A percentile compares a stretch with the other conserved stretches of the same genome.
Evolutionary conservation across 2,329 filamentous ascomycete species (phyloP).

Genomic region (Diaporthe ampelina): DNA sequence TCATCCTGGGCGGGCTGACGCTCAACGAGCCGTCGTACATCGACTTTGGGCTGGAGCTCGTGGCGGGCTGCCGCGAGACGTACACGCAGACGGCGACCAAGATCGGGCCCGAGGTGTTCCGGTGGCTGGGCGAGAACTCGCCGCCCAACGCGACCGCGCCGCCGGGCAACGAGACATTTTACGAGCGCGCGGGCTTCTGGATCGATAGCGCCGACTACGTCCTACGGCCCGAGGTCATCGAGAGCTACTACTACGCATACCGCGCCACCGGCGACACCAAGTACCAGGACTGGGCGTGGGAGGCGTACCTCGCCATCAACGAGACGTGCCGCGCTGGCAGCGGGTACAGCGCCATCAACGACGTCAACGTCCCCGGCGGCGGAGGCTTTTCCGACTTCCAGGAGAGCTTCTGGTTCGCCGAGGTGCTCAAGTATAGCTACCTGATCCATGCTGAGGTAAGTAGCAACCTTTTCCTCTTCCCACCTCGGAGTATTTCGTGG

Average conservation of each 20-base stretch:
- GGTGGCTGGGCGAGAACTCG: conserved; percentile 66
- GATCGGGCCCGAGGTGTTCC: conserved; percentile 83
- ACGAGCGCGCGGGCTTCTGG: conserved; percentile 78
- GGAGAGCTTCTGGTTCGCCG: conserved; percentile 91
- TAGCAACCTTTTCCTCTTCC: conserved; percentile 9
- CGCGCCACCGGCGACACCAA: conserved; percentile 80
- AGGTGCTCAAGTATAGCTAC: conserved; percentile 88
- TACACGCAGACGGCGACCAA: conserved; percentile 77
- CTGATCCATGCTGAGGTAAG: conserved; percentile 71
- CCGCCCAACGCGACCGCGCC: conserved; percentile 57
- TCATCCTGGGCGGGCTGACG: conserved; percentile 83
- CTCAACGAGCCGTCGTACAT: conserved; percentile 76
- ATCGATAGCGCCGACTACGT: conserved; percentile 73
- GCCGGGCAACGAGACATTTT: conserved; percentile 68
- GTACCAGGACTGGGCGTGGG: conserved; percentile 90
- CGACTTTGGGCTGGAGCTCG: conserved; percentile 80
- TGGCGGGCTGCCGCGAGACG: conserved; percentile 80
- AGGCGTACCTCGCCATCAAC: conserved; percentile 79
- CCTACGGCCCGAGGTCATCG: conserved; percentile 84
- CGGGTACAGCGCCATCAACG: conserved; percentile 74
- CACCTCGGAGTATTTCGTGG: no score
- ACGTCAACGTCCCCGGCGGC: conserved; percentile 76
- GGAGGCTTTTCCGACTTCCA: conserved; percentile 77
- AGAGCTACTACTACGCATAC: conserved; percentile 90
- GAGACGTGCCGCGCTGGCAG: conserved; percentile 72